These are phyloP conservation scores for Agrostemma githago DNA, from an alignment of 148 eudicot genomes.

Conservation along the genomic window DNA sequence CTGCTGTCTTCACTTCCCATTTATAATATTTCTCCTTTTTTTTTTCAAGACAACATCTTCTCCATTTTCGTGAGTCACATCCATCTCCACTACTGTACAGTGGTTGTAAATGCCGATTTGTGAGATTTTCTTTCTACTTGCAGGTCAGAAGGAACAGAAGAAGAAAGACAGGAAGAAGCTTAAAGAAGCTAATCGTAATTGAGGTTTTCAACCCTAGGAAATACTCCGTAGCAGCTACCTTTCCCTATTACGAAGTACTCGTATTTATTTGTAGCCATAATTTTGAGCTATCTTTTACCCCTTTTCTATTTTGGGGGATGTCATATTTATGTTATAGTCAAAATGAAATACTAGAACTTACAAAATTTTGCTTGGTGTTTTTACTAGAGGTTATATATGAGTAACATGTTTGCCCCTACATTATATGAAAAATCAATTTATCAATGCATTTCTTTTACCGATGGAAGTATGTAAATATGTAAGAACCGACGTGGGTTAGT, in stretches of 20 bases:
- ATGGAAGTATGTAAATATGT: no score
- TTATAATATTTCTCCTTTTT: background rate
- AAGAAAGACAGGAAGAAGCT: constrained; percentile 45
- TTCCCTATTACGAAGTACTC: background rate
- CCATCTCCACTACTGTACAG: background rate
- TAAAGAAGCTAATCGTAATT: constrained; percentile 28
- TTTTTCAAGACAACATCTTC: background rate
- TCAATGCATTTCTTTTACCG: no score
- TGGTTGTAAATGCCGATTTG: background rate
- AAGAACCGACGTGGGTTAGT: no score
- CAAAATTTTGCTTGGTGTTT: background rate
- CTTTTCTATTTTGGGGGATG: background rate
- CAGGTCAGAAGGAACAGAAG: constrained; percentile 68
- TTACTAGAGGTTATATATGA: background rate
- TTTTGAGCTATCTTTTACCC: background rate
- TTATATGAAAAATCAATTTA: no score
- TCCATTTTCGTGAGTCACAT: background rate
- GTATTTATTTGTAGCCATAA: background rate
- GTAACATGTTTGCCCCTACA: no score
- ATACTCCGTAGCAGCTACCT: background rate
- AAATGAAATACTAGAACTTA: background rate
- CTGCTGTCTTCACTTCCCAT: background rate
- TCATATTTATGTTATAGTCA: background rate
- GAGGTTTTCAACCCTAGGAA: background rate
- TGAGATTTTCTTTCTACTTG: constrained; percentile 16